Evolutionary conservation across 345 rosid genomes (phyloP), one percentile per base, ranked within the genome.

Genomic region (Orychophragmus violaceus): DNA sequence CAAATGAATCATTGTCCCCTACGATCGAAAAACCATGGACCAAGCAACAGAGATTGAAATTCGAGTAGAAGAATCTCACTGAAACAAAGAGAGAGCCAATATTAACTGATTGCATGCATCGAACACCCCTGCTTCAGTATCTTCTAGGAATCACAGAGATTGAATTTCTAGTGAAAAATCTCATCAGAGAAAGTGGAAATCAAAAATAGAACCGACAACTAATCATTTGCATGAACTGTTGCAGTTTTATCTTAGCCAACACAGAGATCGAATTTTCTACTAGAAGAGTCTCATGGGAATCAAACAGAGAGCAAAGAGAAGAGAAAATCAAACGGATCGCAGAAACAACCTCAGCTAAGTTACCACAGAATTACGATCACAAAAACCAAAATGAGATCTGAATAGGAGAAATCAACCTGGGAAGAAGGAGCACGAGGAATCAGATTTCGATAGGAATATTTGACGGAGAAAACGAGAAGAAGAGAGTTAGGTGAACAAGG

Each of bases 101-200:
- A n/a, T n/a, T n/a, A n/a, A n/a, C n/a, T n/a, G n/a, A n/a, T n/a
- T 37, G 55, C 55, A 57, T 49, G 18, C 13, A 72, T 22, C 55
- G 17, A 33, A 57, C n/a, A 13, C n/a, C 33, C n/a, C 10, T 46
- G 51, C 51, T 9, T 35, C n/a, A 3, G 2, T 30, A 30, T 8
- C 35, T 30, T 30, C 35, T 30, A n/a, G n/a, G n/a, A n/a, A n/a
- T n/a, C n/a, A n/a, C n/a, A 27, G 28, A 6, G 3, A 25, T 25
- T 24, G 39, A 36, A 13, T 13, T 35, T 36, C 16, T 10, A 36
- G 42, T 36, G 16, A 0, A 36, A 36, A 36, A 12, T 25, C 28
- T 25, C 28, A 4, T 25, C 8, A 6, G 5, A 28, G 32, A 28
- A 28, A 28, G n/a, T n/a, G n/a, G n/a, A n/a, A n/a, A n/a, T n/a